Evolutionary conservation across 1,284 basidiomycete species (phyloP).

Genomic region (Chalciporus piperatoides): DNA sequence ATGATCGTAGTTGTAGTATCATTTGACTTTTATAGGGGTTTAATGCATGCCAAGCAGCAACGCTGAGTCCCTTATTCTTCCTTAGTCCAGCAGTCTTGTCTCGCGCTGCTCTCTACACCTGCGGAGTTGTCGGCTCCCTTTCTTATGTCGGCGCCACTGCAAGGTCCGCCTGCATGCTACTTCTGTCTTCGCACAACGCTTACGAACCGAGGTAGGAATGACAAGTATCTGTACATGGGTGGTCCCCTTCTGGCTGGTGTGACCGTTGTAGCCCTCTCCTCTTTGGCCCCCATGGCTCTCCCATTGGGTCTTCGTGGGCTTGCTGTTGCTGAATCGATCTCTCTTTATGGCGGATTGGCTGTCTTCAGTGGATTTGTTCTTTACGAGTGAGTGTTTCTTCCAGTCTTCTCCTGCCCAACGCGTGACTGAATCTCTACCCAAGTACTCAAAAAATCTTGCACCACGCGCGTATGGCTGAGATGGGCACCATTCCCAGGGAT

Average conservation of each 20-base stretch:
- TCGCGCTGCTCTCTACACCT: conserved; percentile 87
- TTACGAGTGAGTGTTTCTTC: conserved; percentile 62
- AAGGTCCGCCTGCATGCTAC: conserved; percentile 41
- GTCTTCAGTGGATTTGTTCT: conserved; percentile 87
- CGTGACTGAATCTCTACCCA: conserved; percentile 7
- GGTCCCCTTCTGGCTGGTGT: conserved; percentile 82
- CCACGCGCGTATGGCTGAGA: conserved; percentile 71
- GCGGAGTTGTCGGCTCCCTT: conserved; percentile 79
- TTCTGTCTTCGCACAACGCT: not conserved
- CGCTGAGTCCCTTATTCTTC: conserved; percentile 82
- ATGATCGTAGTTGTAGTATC: not conserved
- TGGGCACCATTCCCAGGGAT: conserved; percentile 66
- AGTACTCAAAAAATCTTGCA: conserved; percentile 78
- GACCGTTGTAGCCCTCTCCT: conserved; percentile 81
- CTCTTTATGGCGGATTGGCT: conserved; percentile 82
- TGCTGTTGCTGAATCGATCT: conserved; percentile 74
- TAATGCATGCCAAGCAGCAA: conserved; percentile 83
- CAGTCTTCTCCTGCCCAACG: not conserved
- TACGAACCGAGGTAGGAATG: conserved; percentile 49
- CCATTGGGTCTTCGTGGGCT: conserved; percentile 78
- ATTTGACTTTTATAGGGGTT: conserved; percentile 55
- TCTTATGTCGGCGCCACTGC: conserved; percentile 90
- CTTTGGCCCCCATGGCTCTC: conserved; percentile 82
- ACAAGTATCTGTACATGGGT: conserved; percentile 84
- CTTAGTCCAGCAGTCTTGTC: conserved; percentile 81